phyloP scores from a whole-genome alignment of 768 basidiomycete species.

The Termitomyces sp. region DNA sequence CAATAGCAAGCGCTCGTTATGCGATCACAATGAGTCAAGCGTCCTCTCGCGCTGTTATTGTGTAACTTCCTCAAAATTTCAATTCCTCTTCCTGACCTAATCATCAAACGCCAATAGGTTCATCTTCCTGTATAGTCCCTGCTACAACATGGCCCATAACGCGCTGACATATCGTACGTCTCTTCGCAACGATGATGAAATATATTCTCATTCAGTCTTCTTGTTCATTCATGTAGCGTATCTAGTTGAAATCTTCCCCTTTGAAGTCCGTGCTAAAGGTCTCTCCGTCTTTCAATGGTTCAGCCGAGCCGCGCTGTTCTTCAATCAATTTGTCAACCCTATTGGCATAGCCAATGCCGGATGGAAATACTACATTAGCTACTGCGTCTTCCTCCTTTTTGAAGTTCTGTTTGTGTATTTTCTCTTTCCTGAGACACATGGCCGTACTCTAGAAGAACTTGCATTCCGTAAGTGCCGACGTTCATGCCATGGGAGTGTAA shows the following conservation, averaged over 20 bases:
- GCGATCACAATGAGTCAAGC: slow-evolving; percentile 32
- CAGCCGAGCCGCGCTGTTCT: slow-evolving; percentile 44
- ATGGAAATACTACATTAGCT: slow-evolving; percentile 57
- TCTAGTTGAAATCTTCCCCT: slow-evolving; percentile 64
- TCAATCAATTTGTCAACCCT: slow-evolving; percentile 65
- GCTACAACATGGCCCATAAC: slow-evolving; percentile 52
- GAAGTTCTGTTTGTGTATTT: slow-evolving; percentile 54
- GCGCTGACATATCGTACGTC: slow-evolving; percentile 44
- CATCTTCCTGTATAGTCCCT: slow-evolving; percentile 52
- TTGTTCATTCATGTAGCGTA: slow-evolving; percentile 41
- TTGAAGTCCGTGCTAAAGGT: slow-evolving; percentile 54
- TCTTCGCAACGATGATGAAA: neutral
- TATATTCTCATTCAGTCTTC: slow-evolving; percentile 14
- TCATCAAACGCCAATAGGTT: slow-evolving; percentile 26
- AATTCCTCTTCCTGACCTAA: neutral
- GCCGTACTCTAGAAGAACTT: slow-evolving; percentile 50
- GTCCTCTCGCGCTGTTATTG: slow-evolving; percentile 44
- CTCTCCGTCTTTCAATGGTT: slow-evolving; percentile 58
- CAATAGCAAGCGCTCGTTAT: slow-evolving; percentile 45
- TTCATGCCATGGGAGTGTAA: neutral
- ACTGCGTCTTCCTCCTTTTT: slow-evolving; percentile 45
- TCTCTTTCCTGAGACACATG: slow-evolving; percentile 55
- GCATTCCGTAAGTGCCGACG: slow-evolving; percentile 41
- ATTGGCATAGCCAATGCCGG: slow-evolving; percentile 53
- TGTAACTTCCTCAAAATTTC: slow-evolving; percentile 22